phyloP scores from a whole-genome alignment of 169 alveolate species.

The Plasmodium vivax region DNA sequence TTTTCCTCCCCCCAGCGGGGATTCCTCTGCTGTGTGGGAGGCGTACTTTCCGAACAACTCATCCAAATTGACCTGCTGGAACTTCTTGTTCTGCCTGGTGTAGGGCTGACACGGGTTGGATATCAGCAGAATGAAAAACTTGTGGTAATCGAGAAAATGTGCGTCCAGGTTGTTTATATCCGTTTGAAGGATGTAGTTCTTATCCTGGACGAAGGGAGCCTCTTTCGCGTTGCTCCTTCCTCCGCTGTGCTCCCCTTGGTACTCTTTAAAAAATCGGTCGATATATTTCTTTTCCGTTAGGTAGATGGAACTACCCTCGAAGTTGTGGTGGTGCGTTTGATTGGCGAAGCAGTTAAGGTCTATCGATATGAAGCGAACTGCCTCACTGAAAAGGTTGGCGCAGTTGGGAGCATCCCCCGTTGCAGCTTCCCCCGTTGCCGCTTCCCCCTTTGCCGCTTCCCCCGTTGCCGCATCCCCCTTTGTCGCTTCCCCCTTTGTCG shows the following conservation, averaged over 20 bases:
- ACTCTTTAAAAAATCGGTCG: conserved; percentile 32
- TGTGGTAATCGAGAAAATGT: conserved; percentile 24
- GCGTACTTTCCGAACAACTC: background rate
- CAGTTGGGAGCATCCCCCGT: background rate
- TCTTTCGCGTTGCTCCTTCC: background rate
- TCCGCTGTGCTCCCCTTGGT: background rate
- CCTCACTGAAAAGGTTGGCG: background rate
- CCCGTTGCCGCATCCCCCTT: background rate
- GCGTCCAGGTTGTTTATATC: conserved; percentile 57
- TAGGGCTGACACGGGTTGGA: conserved; percentile 74
- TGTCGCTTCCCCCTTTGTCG: background rate
- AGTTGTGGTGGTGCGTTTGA: conserved; percentile 53
- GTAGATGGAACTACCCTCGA: conserved; percentile 21
- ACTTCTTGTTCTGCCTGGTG: conserved; percentile 59
- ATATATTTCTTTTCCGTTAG: conserved; percentile 30
- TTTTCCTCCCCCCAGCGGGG: background rate
- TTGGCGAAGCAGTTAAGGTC: conserved; percentile 49
- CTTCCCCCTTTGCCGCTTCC: background rate
- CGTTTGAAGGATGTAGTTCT: conserved; percentile 60
- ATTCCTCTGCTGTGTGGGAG: background rate
- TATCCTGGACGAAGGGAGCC: background rate
- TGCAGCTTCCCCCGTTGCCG: background rate
- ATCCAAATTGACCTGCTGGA: conserved; percentile 10
- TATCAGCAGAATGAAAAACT: conserved; percentile 27
- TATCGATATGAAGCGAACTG: conserved; percentile 42